phyloP scores from a whole-genome alignment of 2,329 filamentous ascomycete species.

The Domatiomyces globalis region DNA sequence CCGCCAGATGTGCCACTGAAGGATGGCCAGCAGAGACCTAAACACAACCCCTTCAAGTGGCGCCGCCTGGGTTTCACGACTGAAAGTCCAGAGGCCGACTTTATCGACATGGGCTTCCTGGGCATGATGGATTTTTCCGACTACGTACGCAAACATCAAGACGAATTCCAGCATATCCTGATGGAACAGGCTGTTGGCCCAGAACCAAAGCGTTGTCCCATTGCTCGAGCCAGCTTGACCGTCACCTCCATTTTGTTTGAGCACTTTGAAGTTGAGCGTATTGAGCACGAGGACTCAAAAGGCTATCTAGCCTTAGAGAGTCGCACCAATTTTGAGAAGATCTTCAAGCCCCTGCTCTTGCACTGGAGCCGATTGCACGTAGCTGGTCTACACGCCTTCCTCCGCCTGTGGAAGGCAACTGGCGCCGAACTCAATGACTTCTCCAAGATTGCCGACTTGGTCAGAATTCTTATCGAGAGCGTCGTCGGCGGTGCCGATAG shows the following conservation, averaged over 20 bases:
- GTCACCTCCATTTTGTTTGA: conserved; percentile 84
- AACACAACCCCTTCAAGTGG: conserved; percentile 86
- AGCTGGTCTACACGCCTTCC: conserved; percentile 70
- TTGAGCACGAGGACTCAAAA: conserved; percentile 64
- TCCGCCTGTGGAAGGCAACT: conserved; percentile 83
- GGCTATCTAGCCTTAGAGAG: conserved; percentile 62
- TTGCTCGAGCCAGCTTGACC: conserved; percentile 73
- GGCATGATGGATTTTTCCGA: conserved; percentile 97
- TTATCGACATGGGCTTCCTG: conserved; percentile 71
- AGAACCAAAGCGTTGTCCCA: conserved; percentile 60
- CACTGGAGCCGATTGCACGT: conserved; percentile 90
- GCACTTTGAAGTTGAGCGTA: conserved; percentile 84
- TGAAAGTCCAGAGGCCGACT: conserved; percentile 75
- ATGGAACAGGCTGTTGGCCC: conserved; percentile 73
- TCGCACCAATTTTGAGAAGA: conserved; percentile 63
- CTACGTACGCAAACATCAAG: conserved; percentile 82
- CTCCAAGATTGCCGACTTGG: conserved; percentile 79
- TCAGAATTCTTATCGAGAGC: conserved; percentile 79
- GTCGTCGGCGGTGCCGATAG: conserved; percentile 71
- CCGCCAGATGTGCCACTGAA: conserved; percentile 24
- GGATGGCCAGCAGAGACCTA: conserved; percentile 25
- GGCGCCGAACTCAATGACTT: conserved; percentile 77
- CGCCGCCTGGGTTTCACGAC: conserved; percentile 78
- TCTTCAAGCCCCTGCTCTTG: conserved; percentile 74
- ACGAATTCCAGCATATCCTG: conserved; percentile 80